phyloP scores from a whole-genome alignment of 208 protist species.

The Leishmania tarentolae region DNA sequence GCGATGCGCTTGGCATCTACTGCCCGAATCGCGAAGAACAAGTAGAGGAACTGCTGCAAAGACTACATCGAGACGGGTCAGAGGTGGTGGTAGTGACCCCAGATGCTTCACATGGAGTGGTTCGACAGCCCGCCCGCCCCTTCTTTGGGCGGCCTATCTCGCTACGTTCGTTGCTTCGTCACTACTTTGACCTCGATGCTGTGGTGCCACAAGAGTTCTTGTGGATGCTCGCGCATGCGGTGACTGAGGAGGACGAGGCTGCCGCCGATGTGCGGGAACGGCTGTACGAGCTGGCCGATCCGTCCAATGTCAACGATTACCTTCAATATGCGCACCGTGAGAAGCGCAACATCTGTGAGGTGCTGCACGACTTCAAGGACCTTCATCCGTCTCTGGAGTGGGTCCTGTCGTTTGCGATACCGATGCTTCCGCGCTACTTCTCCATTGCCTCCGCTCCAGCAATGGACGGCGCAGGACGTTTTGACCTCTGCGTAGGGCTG shows the following conservation, averaged over 20 bases:
- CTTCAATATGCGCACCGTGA: constrained; percentile 82
- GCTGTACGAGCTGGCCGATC: constrained; percentile 71
- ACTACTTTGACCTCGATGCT: constrained; percentile 86
- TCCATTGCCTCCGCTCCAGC: constrained; percentile 71
- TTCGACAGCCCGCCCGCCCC: constrained; percentile 41
- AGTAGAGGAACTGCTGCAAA: constrained; percentile 59
- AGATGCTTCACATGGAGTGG: constrained; percentile 48
- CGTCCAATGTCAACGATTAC: constrained; percentile 64
- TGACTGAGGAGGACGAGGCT: constrained; percentile 22
- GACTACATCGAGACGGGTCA: constrained; percentile 38
- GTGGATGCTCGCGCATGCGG: constrained; percentile 74
- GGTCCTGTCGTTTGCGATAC: constrained; percentile 59
- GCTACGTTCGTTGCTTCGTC: constrained; percentile 47
- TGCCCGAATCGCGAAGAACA: constrained; percentile 50
- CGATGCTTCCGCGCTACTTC: constrained; percentile 82
- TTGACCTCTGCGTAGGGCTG: constrained; percentile 69
- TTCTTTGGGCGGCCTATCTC: constrained; percentile 63
- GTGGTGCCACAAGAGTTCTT: constrained; percentile 74
- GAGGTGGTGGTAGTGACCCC: constrained; percentile 54
- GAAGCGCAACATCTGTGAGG: constrained; percentile 88
- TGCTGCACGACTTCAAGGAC: constrained; percentile 78
- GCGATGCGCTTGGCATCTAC: constrained; percentile 85
- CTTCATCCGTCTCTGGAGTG: constrained; percentile 56
- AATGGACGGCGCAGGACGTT: constrained; percentile 37
- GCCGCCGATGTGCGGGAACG: constrained; percentile 52